Evolutionary conservation across 768 basidiomycete species (phyloP), one percentile per base, ranked within the genome.

Genomic region (Termitomyces heimii): DNA sequence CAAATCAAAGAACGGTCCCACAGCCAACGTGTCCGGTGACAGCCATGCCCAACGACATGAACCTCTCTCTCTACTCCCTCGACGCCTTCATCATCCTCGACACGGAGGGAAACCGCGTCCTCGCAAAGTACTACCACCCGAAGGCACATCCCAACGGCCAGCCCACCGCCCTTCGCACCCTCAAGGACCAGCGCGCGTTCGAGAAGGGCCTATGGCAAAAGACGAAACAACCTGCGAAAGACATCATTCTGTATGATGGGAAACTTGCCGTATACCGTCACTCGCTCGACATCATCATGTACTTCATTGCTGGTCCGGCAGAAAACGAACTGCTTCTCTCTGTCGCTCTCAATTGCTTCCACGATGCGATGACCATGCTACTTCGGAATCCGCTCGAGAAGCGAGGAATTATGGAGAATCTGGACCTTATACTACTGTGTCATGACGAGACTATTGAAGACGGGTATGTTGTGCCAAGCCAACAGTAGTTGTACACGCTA

Each of bases 281-380:
- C 67, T 93, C 95, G 18, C 85, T 96, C 50, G 97, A 99, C 77
- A 85, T 99, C 65, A 89, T 94, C 54, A 85, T 98, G 71, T 97
- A 97, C 79, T 83, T 98, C 66, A 81, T 98, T 66, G 93, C 92
- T 14, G 85, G 88, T 4, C 81, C 92, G 7, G 76, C 77, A 2
- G 94, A 97, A 73, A 99, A 99, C 73, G 97, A 99, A 71, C 82
- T 98, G 54, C 97, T 98, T 92, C 84, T 98, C 35, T 83, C 89
- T 56, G 74, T 83, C n/a, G 89, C 92, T 16, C 84, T 98, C 16
- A 79, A 77, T 39, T 91, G 92, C 0, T 87, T 97, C 66, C 78
- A 84, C 50, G 97, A 98, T 66, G 93, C 95, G 35, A 75, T 95
- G 26, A 82, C 85, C 20, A 77, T 98, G 66, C 78, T 98, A 32